phyloP scores from a whole-genome alignment of 139 green algal genomes.

The Nannochloris sp. region DNA sequence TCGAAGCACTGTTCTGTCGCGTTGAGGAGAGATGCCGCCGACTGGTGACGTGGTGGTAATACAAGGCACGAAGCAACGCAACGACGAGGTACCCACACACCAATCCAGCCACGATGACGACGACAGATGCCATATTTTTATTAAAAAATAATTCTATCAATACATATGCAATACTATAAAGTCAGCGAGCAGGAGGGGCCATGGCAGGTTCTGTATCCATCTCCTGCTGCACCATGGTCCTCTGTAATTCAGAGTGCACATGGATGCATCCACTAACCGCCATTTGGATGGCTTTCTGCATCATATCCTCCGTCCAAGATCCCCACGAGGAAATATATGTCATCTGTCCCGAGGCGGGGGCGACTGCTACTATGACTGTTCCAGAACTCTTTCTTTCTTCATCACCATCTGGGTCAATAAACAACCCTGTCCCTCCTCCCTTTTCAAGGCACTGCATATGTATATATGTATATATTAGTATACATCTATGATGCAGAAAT shows the following conservation, averaged over 20 bases:
- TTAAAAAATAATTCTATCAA: too few relatives aligned
- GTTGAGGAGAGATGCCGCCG: background rate
- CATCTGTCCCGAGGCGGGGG: conserved; percentile 41
- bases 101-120: background rate
- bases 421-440: conserved; percentile 40
- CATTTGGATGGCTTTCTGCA: conserved; percentile 44
- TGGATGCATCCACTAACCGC: conserved; percentile 49
- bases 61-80: background rate
- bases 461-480: background rate
- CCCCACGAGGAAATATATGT: conserved; percentile 40
- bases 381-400: conserved; percentile 42
- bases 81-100: background rate
- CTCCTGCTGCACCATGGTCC: too few relatives aligned
- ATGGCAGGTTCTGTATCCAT: too few relatives aligned
- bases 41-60: background rate
- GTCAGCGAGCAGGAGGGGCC: too few relatives aligned
- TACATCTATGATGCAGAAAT: too few relatives aligned
- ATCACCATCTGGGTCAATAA: conserved; percentile 49
- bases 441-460: background rate
- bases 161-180: too few relatives aligned
- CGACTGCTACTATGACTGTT: conserved; percentile 37
- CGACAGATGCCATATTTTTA: background rate
- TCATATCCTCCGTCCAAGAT: conserved; percentile 28
- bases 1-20: background rate
- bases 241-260: conserved; percentile 36